Base-by-base conservation (phyloP, 1,284 basidiomycete genomes). In the Puccinia horiana region DNA sequence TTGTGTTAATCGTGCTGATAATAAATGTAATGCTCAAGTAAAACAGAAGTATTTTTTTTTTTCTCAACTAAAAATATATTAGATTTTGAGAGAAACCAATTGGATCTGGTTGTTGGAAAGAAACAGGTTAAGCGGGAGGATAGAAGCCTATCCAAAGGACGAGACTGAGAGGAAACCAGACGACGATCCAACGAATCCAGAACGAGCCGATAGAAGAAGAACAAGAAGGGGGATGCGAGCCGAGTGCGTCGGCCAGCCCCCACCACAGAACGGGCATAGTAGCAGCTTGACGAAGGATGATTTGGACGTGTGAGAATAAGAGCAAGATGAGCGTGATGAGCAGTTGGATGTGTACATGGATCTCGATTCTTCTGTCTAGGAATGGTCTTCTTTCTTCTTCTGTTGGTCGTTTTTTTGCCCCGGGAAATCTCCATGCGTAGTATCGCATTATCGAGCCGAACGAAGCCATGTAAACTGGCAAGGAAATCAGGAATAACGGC, bases 301-400 rank as follows among this genome's bases (percentile, higher is more conserved):
- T 81, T 52, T 81, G 78, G 26, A 81, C 78, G 61, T 81, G 78
- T 6, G 78, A 81, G 47, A 56, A 47, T 26, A 81, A 74, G 26
- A 81, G 49, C 26, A 81, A 40, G 29, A 74, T 16, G 0, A 35
- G 0, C 1, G 70, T 81, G 20, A 81, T 47, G 23, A 74, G 12
- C 2, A 74, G 56, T 63, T 81, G 78, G 52, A 70, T 58, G 54
- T 70, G 77, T 11, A 70, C 54, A 37, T 81, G 56, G 26, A 63
- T 74, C 12, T 26, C n/a, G 18, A 73, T 23, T 9, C 29, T 35
- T 6, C n/a, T 40, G 26, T 20, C 47, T 3, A 81, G 49, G 58
- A 74, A 81, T 26, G 70, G 78, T 20, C 70, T 54, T 18, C 6
- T 3, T 44, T 54, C 20, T 20, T 2, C 4, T 9, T 74, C 20